Conservation (phyloP, 78 protist genomes). For the Dictyostelium brefeldianum region DNA sequence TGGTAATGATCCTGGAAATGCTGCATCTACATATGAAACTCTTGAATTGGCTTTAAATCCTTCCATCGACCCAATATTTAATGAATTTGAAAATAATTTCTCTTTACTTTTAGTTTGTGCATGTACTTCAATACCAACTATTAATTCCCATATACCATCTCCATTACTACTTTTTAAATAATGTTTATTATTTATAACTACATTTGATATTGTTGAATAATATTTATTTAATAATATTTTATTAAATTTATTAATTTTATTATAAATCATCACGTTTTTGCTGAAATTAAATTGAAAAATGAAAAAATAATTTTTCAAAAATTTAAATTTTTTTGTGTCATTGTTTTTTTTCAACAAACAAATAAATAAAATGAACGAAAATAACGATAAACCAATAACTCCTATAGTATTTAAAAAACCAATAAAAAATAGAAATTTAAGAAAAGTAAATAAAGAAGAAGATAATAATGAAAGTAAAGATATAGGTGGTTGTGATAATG, state of each 20-base stretch:
- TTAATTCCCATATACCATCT: conserved; percentile 30
- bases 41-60: conserved; percentile 64
- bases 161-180: conserved; percentile 1
- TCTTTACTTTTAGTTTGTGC: conserved; percentile 75
- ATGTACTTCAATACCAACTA: conserved; percentile 82
- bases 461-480: neutral
- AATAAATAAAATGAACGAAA: neutral
- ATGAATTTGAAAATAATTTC: conserved; percentile 75
- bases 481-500: neutral
- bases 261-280: neutral
- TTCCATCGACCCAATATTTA: conserved; percentile 61
- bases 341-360: neutral
- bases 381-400: neutral
- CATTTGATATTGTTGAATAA: neutral
- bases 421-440: neutral
- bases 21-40: conserved; percentile 67
- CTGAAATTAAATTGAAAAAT: neutral
- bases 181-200: conserved; percentile 3
- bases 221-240: neutral
- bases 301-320: neutral
- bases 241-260: conserved; percentile 5
- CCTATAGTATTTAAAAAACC: conserved; percentile 6
- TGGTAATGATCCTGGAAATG: conserved; percentile 82
- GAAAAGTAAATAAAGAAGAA: neutral
- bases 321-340: neutral